phyloP scores from a whole-genome alignment of 345 rosid genomes.

The Anastatica hierochuntica region DNA sequence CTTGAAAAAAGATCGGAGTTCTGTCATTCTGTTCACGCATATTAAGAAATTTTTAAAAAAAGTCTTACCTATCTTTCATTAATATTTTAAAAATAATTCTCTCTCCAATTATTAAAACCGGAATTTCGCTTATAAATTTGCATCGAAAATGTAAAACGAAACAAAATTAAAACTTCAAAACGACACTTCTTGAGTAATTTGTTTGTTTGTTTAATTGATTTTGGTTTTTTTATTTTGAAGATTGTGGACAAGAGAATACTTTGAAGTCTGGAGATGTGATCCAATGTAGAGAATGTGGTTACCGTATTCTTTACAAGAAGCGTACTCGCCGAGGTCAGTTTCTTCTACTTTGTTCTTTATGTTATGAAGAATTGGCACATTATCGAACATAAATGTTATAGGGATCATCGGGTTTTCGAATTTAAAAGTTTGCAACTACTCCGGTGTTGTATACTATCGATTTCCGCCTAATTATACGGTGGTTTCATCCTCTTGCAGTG shows the following conservation, averaged over 20 bases:
- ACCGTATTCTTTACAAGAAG: conserved; percentile 87
- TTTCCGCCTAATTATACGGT: too few relatives aligned
- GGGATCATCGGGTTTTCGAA: not conserved
- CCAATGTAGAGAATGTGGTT: conserved; percentile 94
- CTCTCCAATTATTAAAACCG: too few relatives aligned
- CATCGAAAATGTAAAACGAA: too few relatives aligned
- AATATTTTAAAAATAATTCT: too few relatives aligned
- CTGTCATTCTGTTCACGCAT: too few relatives aligned
- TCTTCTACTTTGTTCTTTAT: not conserved
- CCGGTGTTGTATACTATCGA: too few relatives aligned
- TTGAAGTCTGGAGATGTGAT: conserved; percentile 76
- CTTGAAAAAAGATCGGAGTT: too few relatives aligned
- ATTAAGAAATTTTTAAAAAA: too few relatives aligned
- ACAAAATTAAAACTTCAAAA: not conserved
- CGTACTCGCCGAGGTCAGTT: conserved; percentile 75
- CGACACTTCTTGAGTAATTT: not conserved
- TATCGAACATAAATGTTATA: not conserved
- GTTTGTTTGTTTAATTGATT: not conserved
- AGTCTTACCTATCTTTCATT: too few relatives aligned
- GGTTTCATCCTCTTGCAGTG: too few relatives aligned
- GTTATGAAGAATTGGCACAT: not conserved
- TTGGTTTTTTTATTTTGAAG: conserved; percentile 19
- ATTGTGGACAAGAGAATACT: conserved; percentile 77
- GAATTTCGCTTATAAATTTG: too few relatives aligned
- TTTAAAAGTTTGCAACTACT: not conserved